Evolutionary conservation across 2,329 filamentous ascomycete genomes (phyloP), one percentile per base, ranked within the genome.

Genomic region (Colletotrichum tropicale): DNA sequence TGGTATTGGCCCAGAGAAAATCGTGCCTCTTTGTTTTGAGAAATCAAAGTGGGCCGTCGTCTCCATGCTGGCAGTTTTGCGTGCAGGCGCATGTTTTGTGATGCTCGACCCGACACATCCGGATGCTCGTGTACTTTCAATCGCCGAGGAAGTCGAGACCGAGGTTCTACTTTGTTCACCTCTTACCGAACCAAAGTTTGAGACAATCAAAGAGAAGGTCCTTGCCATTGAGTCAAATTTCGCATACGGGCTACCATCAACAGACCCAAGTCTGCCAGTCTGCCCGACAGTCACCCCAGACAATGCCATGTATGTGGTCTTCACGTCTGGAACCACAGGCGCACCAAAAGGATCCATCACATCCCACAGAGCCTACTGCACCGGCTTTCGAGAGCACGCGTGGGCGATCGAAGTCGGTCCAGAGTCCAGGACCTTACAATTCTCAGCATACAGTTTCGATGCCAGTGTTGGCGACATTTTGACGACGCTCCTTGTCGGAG

Each of bases 371-470:
- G 70, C 77, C 3, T 70, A 61, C 24, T 61, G 55, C 4, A 70
- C 66, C 3, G 66, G 66, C 5, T 61, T 70, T 36, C 16, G 36
- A 16, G 55, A 61, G 9, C 66, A 70, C 48, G 66, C 66, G 6
- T 61, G 66, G 66, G 55, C 66, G 8, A 48, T 60, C n/a, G 66
- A 70, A 38, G 55, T 70, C 8, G 55, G 66, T 5, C 66, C 66
- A 13, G 55, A 70, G 34, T 61, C 66, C 4, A 61, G 66, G 43
- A 72, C 55, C 5, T 70, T 79, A 3, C 89, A 91, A 71, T 89
- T 89, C 70, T 89, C 88, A 1, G 86, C 87, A 8, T 90, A 88
- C 77, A 88, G 87, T 3, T 90, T 90, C 38, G 89, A 92, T 62
- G 84, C 88, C 5, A 87, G 86, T 18, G 82, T 91, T 0, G 80